These are phyloP conservation scores for Solanum chaucha DNA, from an alignment of 257 asterid genomes.

Conservation along the genomic window DNA sequence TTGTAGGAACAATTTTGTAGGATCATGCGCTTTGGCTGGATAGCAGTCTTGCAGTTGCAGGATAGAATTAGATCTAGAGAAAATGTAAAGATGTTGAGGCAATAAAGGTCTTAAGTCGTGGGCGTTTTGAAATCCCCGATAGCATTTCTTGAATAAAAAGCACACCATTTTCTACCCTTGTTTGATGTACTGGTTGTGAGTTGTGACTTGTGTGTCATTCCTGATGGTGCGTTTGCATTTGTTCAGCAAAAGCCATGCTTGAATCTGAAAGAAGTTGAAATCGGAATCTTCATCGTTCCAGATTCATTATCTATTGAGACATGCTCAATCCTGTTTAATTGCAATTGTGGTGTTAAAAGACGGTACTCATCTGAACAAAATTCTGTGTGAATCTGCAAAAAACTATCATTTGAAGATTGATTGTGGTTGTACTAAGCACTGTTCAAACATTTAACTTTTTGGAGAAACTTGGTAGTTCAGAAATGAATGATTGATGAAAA, in stretches of 20 bases:
- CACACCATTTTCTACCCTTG: not conserved
- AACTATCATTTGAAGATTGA: not conserved
- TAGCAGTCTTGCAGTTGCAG: not conserved
- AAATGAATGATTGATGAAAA: not conserved
- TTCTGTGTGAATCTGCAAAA: not conserved
- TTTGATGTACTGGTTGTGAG: not conserved
- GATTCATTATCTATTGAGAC: not conserved
- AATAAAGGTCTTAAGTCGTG: not conserved
- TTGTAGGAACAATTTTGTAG: slow-evolving; percentile 19
- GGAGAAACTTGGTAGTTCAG: not conserved
- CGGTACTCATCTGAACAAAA: not conserved
- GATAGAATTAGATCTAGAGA: not conserved
- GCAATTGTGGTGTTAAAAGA: not conserved
- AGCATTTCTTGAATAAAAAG: not conserved
- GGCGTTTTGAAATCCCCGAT: not conserved
- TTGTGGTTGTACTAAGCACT: not conserved
- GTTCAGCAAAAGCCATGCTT: not conserved
- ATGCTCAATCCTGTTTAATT: not conserved
- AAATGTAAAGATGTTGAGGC: not conserved
- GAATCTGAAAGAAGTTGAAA: not conserved
- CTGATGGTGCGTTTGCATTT: not conserved
- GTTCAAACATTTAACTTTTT: not conserved
- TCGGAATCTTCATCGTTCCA: not conserved
- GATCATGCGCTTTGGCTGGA: not conserved
- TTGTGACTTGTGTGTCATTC: not conserved